Percentiles rank a stretch among this genome's conserved stretches.
Conservation (phyloP, 768 basidiomycete genomes). For the Dentipellis sp. region DNA sequence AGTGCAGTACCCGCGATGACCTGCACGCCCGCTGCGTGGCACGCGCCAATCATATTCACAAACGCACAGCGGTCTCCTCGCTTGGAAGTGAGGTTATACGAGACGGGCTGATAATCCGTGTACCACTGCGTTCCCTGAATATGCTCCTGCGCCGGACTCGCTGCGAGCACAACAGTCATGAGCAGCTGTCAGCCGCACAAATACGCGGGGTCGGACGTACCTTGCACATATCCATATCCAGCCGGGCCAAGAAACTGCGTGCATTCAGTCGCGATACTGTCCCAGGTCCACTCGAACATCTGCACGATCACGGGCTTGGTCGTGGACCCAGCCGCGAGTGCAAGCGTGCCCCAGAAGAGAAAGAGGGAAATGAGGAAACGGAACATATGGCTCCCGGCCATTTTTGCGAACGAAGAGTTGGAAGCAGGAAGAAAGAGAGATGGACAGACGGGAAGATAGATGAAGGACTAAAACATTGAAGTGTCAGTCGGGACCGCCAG, state of each 20-base stretch:
- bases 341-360: neutral
- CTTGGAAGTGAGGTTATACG: constrained; percentile 57
- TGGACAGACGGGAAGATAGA: too few species aligned
- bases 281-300: constrained; percentile 60
- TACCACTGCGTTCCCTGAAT: constrained; percentile 55
- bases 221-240: constrained; percentile 59
- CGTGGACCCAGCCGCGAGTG: neutral
- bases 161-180: constrained; percentile 8
- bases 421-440: too few species aligned
- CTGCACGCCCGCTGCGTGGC: constrained; percentile 29
- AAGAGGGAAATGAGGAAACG: neutral
- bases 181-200: neutral
- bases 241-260: constrained; percentile 56
- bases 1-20: constrained; percentile 28
- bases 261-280: constrained; percentile 53
- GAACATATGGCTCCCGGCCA: neutral
- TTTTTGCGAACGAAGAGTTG: too few species aligned
- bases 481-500: too few species aligned
- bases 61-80: constrained; percentile 49
- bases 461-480: too few species aligned
- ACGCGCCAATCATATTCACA: constrained; percentile 28
- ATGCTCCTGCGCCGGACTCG: constrained; percentile 50
- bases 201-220: constrained; percentile 16
- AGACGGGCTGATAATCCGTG: constrained; percentile 67
- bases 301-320: constrained; percentile 45